Percentiles rank a stretch among this genome's conserved stretches.
These are phyloP conservation scores for Pichia sp. DNA, from an alignment of 1,139 yeast species.

Conservation along the genomic window DNA sequence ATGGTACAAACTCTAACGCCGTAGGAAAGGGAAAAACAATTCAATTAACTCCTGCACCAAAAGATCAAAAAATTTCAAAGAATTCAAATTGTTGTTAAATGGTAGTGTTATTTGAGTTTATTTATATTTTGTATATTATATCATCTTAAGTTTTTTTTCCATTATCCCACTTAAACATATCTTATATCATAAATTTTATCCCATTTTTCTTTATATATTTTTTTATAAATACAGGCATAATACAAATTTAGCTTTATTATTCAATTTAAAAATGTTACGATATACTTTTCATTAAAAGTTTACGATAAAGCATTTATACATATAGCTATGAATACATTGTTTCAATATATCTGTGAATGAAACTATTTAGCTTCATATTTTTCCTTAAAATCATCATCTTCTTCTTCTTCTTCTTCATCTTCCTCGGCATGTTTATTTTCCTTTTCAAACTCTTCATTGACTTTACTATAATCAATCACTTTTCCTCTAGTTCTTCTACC, in stretches of 20 bases:
- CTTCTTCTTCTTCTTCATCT: conserved; percentile 38
- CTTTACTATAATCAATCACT: conserved; percentile 78
- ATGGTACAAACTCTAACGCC: conserved; percentile 38
- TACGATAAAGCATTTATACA: background rate
- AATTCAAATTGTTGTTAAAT: conserved; percentile 59
- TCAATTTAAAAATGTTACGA: background rate
- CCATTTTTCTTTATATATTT: background rate
- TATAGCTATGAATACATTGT: background rate
- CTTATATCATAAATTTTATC: background rate
- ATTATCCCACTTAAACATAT: background rate
- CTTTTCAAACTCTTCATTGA: conserved; percentile 64
- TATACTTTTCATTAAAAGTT: background rate
- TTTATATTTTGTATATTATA: background rate
- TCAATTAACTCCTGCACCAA: conserved; percentile 89
- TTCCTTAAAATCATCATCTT: conserved; percentile 29
- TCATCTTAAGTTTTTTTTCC: background rate
- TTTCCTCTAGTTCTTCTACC: conserved; percentile 92
- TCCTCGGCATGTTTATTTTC: conserved; percentile 38
- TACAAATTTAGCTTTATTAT: background rate
- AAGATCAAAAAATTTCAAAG: conserved; percentile 60
- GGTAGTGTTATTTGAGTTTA: background rate
- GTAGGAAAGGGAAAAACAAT: conserved; percentile 68
- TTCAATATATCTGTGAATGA: background rate
- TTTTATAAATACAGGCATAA: background rate
- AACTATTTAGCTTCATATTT: conserved; percentile 14